These are phyloP conservation scores for Benincasa hispida DNA, from an alignment of 306 rosid genomes.

Conservation along the genomic window DNA sequence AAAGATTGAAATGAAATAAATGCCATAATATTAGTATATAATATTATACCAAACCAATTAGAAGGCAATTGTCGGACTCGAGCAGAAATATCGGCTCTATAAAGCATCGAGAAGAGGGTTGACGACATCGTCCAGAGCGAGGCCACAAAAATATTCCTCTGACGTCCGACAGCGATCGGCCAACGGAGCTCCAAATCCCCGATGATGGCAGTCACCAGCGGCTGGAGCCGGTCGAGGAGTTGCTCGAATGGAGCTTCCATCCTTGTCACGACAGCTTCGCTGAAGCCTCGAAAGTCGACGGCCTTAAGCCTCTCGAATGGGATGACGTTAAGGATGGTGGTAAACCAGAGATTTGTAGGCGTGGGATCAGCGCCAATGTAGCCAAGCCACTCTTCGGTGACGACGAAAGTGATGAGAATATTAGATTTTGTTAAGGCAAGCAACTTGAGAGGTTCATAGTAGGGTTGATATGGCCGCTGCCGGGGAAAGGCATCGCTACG, in stretches of 20 bases:
- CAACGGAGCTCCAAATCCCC: slow-evolving; percentile 27
- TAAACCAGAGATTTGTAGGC: slow-evolving; percentile 20
- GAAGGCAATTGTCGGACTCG: not conserved
- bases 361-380: slow-evolving; percentile 18
- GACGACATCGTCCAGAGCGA: slow-evolving; percentile 39
- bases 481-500: slow-evolving; percentile 36
- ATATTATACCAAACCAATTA: not conserved
- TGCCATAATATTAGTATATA: not conserved
- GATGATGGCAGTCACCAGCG: slow-evolving; percentile 18
- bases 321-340: slow-evolving; percentile 31
- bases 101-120: slow-evolving; percentile 20
- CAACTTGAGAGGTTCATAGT: slow-evolving; percentile 44
- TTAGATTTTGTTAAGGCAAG: slow-evolving; percentile 8
- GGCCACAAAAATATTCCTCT: slow-evolving; percentile 33
- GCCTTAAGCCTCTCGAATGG: slow-evolving; percentile 28
- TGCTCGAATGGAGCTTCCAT: slow-evolving; percentile 34
- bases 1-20: not conserved
- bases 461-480: slow-evolving; percentile 39
- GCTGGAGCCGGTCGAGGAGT: slow-evolving; percentile 25
- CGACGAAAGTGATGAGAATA: slow-evolving; percentile 31
- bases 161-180: slow-evolving; percentile 19
- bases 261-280: slow-evolving; percentile 34
- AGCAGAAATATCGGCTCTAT: not conserved
- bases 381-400: slow-evolving; percentile 43
- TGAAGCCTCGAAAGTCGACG: slow-evolving; percentile 28